A percentile compares a stretch with the other conserved stretches of the same genome.
Conservation (phyloP, 805 yeast genomes). For the Candida khao-thaluensis region DNA sequence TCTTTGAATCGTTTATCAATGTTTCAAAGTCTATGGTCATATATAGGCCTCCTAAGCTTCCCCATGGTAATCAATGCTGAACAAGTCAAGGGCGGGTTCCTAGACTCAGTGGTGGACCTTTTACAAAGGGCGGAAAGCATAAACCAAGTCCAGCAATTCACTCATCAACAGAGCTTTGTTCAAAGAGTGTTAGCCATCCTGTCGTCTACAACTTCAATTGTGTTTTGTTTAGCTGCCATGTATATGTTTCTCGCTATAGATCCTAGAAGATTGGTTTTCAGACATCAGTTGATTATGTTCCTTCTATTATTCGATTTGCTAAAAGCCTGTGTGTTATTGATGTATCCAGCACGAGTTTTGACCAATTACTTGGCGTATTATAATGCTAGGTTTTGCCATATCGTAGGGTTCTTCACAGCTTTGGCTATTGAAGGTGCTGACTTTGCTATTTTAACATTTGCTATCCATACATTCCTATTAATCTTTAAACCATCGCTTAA, state of each 20-base stretch:
- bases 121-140: constrained; percentile 2
- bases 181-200: constrained; percentile 39
- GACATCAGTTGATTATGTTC: constrained; percentile 68
- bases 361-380: constrained; percentile 44
- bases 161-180: constrained; percentile 25
- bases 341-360: constrained; percentile 64
- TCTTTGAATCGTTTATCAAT: too few relatives aligned
- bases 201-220: constrained; percentile 38
- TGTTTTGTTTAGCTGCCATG: constrained; percentile 55
- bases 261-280: constrained; percentile 58
- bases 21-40: background rate
- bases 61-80: background rate
- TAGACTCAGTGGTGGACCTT: background rate
- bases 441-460: constrained; percentile 75
- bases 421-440: constrained; percentile 84
- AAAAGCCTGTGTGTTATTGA: constrained; percentile 65
- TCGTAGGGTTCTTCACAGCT: constrained; percentile 80
- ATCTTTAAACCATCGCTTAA: constrained; percentile 60
- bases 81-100: background rate
- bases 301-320: constrained; percentile 71
- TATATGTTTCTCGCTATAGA: constrained; percentile 64
- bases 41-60: constrained; percentile 2
- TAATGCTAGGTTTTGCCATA: constrained; percentile 53
- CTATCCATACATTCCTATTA: constrained; percentile 74
- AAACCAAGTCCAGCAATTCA: constrained; percentile 30